Evolutionary conservation across 108 stramenopile genomes (phyloP).

Genomic region (Skeletonema grethae): DNA sequence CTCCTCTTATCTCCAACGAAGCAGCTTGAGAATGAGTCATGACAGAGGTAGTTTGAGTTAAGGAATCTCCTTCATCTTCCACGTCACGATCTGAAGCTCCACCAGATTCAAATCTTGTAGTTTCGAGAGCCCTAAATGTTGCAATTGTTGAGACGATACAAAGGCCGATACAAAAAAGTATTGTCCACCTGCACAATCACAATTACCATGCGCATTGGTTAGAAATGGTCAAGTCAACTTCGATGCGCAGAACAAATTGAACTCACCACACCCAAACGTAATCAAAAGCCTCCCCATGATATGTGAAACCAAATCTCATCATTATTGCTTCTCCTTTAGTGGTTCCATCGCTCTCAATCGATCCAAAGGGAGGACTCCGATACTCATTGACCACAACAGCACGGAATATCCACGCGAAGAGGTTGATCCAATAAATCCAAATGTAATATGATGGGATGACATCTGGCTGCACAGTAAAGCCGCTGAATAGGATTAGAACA

Average conservation of each 20-base stretch:
- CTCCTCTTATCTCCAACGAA: constrained; percentile 28
- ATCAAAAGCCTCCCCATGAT: constrained; percentile 37
- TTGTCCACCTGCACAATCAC: constrained; percentile 1
- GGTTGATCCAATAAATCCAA: constrained; percentile 71
- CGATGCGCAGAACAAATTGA: not conserved
- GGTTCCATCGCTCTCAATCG: constrained; percentile 19
- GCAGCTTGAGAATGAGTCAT: constrained; percentile 24
- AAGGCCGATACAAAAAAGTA: constrained; percentile 30
- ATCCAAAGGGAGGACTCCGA: constrained; percentile 51
- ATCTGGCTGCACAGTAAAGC: constrained; percentile 69
- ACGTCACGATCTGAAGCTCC: constrained; percentile 17
- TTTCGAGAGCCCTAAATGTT: constrained; percentile 17
- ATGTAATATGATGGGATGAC: constrained; percentile 55
- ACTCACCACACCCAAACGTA: constrained; percentile 53
- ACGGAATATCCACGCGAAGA: constrained; percentile 63
- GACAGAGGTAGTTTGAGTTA: not conserved
- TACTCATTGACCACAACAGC: constrained; percentile 64
- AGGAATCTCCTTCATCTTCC: constrained; percentile 19
- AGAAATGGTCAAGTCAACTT: not conserved
- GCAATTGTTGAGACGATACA: constrained; percentile 22
- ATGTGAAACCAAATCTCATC: constrained; percentile 45
- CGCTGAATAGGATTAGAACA: constrained; percentile 59
- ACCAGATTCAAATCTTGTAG: constrained; percentile 31
- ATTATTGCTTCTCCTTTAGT: constrained; percentile 60
- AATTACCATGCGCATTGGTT: not conserved